These are phyloP conservation scores for Hypoxylon crocopeplum DNA, from an alignment of 495 filamentous ascomycete genomes.

Conservation along the genomic window DNA sequence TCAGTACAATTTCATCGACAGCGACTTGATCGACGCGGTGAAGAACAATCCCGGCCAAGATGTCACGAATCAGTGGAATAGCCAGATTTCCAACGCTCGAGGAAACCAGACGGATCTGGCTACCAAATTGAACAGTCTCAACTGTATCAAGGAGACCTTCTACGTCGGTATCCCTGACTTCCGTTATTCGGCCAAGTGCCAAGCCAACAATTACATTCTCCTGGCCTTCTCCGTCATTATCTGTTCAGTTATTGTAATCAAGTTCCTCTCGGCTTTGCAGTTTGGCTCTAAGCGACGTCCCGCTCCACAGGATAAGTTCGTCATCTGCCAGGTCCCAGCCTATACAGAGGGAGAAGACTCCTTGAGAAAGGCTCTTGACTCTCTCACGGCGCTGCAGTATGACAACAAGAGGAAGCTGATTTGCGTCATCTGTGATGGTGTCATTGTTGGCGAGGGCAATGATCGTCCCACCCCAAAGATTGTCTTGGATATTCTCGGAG, in stretches of 20 bases:
- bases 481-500: constrained; percentile 93
- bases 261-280: constrained; percentile 94
- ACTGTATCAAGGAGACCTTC: constrained; percentile 84
- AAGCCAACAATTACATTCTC: constrained; percentile 91
- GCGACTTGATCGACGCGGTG: constrained; percentile 66
- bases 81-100: constrained; percentile 44
- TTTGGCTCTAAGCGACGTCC: constrained; percentile 92
- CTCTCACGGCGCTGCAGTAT: constrained; percentile 90
- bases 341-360: constrained; percentile 98
- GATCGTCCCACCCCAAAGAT: constrained; percentile 97
- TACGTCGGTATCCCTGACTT: constrained; percentile 87
- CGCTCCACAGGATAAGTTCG: constrained; percentile 93
- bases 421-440: constrained; percentile 91
- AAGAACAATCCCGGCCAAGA: constrained; percentile 78
- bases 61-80: constrained; percentile 69
- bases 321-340: constrained; percentile 96
- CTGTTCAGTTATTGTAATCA: constrained; percentile 78
- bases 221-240: constrained; percentile 84
- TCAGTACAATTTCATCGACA: constrained; percentile 72
- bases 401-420: constrained; percentile 98
- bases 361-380: constrained; percentile 89
- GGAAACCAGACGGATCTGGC: constrained; percentile 45
- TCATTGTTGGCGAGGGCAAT: constrained; percentile 96
- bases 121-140: constrained; percentile 63
- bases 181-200: constrained; percentile 74